Percentiles rank a stretch among this genome's conserved stretches.
These are phyloP conservation scores for Fomitiporia mediterranea DNA, from an alignment of 1,284 basidiomycete species.

Conservation along the genomic window DNA sequence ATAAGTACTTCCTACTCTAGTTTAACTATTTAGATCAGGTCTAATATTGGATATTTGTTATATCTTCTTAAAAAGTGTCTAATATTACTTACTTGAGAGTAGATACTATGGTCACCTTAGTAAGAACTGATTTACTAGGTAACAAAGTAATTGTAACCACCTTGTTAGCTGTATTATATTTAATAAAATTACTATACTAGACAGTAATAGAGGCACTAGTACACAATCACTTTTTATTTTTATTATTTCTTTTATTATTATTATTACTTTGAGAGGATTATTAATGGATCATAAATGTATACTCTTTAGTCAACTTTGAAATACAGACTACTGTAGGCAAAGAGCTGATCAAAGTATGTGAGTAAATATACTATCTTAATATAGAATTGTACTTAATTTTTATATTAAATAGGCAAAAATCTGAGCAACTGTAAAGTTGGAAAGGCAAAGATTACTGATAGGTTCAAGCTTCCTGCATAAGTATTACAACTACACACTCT, in stretches of 20 bases:
- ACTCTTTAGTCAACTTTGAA: constrained; percentile 67
- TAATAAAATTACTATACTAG: constrained; percentile 19
- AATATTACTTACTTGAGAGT: constrained; percentile 71
- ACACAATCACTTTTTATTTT: neutral
- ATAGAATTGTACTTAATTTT: neutral
- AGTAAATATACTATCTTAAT: constrained; percentile 27
- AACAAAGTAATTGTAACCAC: constrained; percentile 17
- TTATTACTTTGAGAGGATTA: too few species aligned
- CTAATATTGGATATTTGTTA: too few species aligned
- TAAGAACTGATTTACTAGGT: constrained; percentile 75
- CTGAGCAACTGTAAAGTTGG: constrained; percentile 79
- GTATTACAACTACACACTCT: constrained; percentile 27
- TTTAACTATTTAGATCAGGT: neutral
- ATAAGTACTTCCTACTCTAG: too few species aligned
- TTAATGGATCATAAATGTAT: too few species aligned
- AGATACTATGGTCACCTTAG: constrained; percentile 85
- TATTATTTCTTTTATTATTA: too few species aligned
- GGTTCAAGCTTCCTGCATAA: constrained; percentile 66
- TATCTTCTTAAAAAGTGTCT: too few species aligned
- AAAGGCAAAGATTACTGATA: constrained; percentile 77
- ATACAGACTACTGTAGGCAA: constrained; percentile 84
- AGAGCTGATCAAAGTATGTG: constrained; percentile 70
- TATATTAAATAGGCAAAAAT: constrained; percentile 43
- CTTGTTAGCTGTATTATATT: too few species aligned
- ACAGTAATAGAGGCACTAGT: constrained; percentile 22